Conservation (phyloP, 495 filamentous ascomycete genomes). For the Cairneyella variabilis region DNA sequence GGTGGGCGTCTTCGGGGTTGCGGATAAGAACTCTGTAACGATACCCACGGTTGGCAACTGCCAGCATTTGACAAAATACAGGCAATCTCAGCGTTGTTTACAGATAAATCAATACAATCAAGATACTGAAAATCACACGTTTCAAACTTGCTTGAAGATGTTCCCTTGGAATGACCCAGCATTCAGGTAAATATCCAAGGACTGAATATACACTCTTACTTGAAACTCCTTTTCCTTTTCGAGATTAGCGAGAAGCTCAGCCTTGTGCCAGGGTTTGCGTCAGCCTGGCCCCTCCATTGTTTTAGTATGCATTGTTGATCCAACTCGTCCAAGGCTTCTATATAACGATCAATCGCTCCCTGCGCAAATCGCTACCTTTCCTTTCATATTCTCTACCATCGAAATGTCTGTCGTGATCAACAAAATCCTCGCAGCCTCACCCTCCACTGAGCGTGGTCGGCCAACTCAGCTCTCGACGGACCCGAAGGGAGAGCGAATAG, state of each 20-base stretch:
- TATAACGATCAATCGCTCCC: neutral
- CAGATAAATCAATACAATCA: too few species aligned
- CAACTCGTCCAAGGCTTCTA: neutral
- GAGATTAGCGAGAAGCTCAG: neutral
- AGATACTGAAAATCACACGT: too few species aligned
- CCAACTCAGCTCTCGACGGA: constrained; percentile 89
- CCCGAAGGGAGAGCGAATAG: constrained; percentile 85
- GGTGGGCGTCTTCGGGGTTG: constrained; percentile 6
- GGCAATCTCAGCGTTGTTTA: too few species aligned
- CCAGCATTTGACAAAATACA: too few species aligned
- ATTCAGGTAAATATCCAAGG: too few species aligned
- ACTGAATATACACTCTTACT: too few species aligned
- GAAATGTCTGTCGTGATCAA: constrained; percentile 50
- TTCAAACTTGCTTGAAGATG: too few species aligned
- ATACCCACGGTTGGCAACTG: constrained; percentile 14
- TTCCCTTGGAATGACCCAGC: too few species aligned
- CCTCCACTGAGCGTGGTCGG: constrained; percentile 79
- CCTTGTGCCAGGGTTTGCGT: neutral
- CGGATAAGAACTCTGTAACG: neutral
- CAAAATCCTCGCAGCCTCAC: constrained; percentile 55
- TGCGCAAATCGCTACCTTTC: too few species aligned
- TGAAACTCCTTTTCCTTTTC: too few species aligned
- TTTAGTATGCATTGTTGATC: neutral
- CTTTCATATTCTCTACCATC: neutral
- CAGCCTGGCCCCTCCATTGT: constrained; percentile 10